Evolutionary conservation across 1,284 basidiomycete genomes (phyloP).

Genomic region (Irpex sp.): DNA sequence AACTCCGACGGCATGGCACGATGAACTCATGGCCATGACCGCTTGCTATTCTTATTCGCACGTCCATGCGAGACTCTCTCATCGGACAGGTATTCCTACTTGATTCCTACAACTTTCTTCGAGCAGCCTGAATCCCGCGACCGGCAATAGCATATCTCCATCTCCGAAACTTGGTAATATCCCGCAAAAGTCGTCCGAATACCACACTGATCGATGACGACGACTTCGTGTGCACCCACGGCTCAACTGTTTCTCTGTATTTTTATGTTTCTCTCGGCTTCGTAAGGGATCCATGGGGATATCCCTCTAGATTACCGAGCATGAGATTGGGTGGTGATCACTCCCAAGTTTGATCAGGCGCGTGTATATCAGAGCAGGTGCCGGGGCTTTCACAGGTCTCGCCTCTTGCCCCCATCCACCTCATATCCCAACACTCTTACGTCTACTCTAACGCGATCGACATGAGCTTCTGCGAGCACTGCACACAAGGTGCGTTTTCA

Average conservation of each 20-base stretch:
- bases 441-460: background rate
- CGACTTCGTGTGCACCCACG: background rate
- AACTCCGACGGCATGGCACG: background rate
- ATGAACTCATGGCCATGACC: background rate
- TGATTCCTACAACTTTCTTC: too few relatives aligned
- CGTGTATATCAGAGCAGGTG: background rate
- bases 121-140: too few relatives aligned
- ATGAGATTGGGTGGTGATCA: background rate
- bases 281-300: background rate
- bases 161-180: too few relatives aligned
- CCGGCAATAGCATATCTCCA: too few relatives aligned
- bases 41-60: background rate
- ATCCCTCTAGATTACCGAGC: background rate
- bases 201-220: background rate
- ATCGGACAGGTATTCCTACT: background rate
- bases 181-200: background rate
- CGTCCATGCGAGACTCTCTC: background rate
- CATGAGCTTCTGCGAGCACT: slow-evolving; percentile 25
- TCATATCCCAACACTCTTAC: background rate
- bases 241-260: background rate
- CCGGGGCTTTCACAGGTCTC: background rate
- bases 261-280: background rate
- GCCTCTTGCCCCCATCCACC: background rate
- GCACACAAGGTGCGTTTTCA: slow-evolving; percentile 8
- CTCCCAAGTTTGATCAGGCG: background rate